These are phyloP conservation scores for Heimioporus sp. DNA, from an alignment of 768 basidiomycete species.

Conservation along the genomic window DNA sequence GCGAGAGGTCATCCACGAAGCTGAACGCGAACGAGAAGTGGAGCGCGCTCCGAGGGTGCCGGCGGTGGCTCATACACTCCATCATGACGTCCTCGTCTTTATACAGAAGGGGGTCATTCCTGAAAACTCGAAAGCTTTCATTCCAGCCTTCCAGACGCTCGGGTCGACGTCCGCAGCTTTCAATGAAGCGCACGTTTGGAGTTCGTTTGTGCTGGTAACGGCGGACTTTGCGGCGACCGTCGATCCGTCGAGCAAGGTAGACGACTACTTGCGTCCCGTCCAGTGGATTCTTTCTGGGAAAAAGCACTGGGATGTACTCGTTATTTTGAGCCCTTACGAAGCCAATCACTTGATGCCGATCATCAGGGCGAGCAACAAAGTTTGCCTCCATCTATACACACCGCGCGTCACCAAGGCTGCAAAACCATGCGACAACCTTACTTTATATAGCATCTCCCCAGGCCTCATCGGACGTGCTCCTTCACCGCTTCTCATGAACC, in stretches of 20 bases:
- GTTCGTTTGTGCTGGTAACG: constrained; percentile 3
- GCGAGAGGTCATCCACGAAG: constrained; percentile 42
- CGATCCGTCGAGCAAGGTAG: background rate
- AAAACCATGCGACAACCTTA: constrained; percentile 6
- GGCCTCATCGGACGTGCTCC: background rate
- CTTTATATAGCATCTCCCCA: background rate
- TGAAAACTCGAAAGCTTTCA: background rate
- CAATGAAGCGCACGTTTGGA: constrained; percentile 3
- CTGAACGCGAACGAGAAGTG: constrained; percentile 38
- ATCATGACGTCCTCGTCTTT: background rate
- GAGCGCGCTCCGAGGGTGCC: background rate
- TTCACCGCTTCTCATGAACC: background rate
- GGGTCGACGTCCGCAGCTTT: background rate
- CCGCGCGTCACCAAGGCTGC: constrained; percentile 1
- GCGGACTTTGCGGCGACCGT: constrained; percentile 1
- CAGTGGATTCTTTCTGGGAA: constrained; percentile 4
- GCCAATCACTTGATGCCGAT: constrained; percentile 35
- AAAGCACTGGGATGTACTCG: constrained; percentile 12
- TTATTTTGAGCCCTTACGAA: constrained; percentile 41
- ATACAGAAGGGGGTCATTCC: background rate
- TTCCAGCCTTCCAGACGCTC: constrained; percentile 1
- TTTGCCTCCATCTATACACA: constrained; percentile 4
- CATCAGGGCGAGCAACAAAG: constrained; percentile 28
- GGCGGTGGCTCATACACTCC: background rate
- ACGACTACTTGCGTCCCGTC: constrained; percentile 8